These are phyloP conservation scores for Ganoderma multipileum DNA, from an alignment of 1,284 basidiomycete species.

Conservation along the genomic window DNA sequence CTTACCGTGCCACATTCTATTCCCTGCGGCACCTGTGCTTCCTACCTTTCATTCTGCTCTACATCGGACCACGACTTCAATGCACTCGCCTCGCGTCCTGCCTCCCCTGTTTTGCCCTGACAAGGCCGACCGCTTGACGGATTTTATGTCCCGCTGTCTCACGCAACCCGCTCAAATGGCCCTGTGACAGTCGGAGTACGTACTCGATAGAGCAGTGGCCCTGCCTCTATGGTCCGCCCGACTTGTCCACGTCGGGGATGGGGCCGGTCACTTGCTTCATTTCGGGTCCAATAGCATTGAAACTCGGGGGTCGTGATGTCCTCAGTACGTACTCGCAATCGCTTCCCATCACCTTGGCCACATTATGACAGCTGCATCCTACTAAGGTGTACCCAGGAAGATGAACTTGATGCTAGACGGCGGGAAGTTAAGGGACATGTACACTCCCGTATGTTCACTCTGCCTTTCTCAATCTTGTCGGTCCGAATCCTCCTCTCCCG, in stretches of 20 bases:
- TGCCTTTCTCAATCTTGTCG: background rate
- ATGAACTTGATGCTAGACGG: background rate
- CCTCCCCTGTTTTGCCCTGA: background rate
- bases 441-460: background rate
- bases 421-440: background rate
- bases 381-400: background rate
- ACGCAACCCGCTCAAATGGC: background rate
- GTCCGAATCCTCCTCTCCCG: background rate
- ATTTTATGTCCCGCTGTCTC: background rate
- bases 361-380: background rate
- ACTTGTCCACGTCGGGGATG: background rate
- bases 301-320: background rate
- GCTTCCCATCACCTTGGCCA: background rate
- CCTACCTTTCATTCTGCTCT: background rate
- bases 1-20: background rate
- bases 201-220: background rate
- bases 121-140: background rate
- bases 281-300: background rate
- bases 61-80: background rate
- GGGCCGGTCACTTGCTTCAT: background rate
- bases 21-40: background rate
- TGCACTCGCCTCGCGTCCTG: background rate
- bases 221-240: conserved; percentile 10
- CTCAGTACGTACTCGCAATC: background rate
- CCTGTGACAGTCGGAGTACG: background rate